These are phyloP conservation scores for Penicillium canariense DNA, from an alignment of 495 filamentous ascomycete genomes.

Conservation along the genomic window DNA sequence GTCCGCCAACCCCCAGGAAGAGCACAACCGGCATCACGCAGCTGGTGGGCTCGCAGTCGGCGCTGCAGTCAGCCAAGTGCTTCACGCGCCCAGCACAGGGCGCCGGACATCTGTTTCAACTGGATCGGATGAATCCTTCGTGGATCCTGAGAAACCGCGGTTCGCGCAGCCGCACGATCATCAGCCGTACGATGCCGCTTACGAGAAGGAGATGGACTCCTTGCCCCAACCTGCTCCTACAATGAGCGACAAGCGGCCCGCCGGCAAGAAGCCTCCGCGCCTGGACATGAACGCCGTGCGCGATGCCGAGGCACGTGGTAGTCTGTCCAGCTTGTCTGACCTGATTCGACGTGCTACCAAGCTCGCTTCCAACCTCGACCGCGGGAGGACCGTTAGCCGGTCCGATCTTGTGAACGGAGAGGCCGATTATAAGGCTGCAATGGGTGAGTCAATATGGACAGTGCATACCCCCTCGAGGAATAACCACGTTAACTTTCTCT, in stretches of 20 bases:
- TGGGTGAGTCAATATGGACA: constrained; percentile 24
- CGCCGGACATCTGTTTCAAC: constrained; percentile 29
- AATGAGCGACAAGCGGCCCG: constrained; percentile 42
- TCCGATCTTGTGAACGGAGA: constrained; percentile 41
- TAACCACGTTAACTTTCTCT: background rate
- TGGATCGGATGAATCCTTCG: constrained; percentile 28
- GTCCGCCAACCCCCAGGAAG: background rate
- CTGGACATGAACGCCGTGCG: constrained; percentile 77
- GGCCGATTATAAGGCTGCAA: constrained; percentile 25
- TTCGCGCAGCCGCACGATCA: constrained; percentile 20
- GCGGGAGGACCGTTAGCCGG: constrained; percentile 77
- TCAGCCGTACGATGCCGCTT: constrained; percentile 4
- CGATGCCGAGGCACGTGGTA: constrained; percentile 77
- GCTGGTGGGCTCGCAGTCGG: constrained; percentile 9
- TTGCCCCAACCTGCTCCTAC: constrained; percentile 40
- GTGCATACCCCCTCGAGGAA: background rate
- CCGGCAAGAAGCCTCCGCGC: constrained; percentile 63
- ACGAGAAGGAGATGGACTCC: constrained; percentile 33
- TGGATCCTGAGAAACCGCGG: constrained; percentile 38
- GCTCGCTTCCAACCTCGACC: constrained; percentile 84
- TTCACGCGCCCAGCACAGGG: constrained; percentile 22
- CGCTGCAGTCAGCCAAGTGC: constrained; percentile 18
- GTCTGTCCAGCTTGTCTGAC: constrained; percentile 86
- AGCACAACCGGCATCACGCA: constrained; percentile 21
- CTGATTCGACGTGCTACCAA: constrained; percentile 84